Evolutionary conservation across 164 flowering plant species (phyloP).

Genomic region (Berberis thunbergii): DNA sequence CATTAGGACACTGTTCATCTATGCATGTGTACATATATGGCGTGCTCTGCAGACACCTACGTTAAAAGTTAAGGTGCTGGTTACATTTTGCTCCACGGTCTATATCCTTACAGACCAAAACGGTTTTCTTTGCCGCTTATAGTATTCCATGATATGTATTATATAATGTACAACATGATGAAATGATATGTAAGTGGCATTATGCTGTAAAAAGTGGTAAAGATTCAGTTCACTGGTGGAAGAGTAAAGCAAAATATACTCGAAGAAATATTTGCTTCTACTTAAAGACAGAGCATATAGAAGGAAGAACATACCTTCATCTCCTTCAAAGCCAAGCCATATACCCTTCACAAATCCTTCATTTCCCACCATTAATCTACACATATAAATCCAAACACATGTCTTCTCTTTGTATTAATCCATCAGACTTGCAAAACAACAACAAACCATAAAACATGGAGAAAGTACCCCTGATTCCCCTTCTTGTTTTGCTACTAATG

Average conservation of each 20-base stretch:
- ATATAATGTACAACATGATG: too few relatives aligned
- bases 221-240: conserved; percentile 23
- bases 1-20: too few relatives aligned
- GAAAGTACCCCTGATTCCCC: conserved; percentile 30
- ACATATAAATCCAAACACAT: conserved; percentile 40
- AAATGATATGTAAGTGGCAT: too few relatives aligned
- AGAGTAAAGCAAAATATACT: conserved; percentile 59
- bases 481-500: conserved; percentile 34
- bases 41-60: too few relatives aligned
- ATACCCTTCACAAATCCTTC: conserved; percentile 23
- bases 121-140: too few relatives aligned
- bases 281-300: conserved; percentile 57
- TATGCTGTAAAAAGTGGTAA: conserved; percentile 5
- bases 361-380: conserved; percentile 34
- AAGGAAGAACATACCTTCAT: conserved; percentile 32
- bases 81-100: too few relatives aligned
- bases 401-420: conserved; percentile 29
- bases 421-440: conserved; percentile 13
- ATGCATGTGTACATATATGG: too few relatives aligned
- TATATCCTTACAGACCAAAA: too few relatives aligned
- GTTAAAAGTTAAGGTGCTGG: too few relatives aligned
- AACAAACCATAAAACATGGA: conserved; percentile 28
- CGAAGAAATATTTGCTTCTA: conserved; percentile 31
- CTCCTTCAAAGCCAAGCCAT: conserved; percentile 76
- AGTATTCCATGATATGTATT: too few relatives aligned